A percentile compares a stretch with the other conserved stretches of the same genome.
phyloP scores from a whole-genome alignment of 2,329 filamentous ascomycete genomes.

The Colletotrichum plurivorum region DNA sequence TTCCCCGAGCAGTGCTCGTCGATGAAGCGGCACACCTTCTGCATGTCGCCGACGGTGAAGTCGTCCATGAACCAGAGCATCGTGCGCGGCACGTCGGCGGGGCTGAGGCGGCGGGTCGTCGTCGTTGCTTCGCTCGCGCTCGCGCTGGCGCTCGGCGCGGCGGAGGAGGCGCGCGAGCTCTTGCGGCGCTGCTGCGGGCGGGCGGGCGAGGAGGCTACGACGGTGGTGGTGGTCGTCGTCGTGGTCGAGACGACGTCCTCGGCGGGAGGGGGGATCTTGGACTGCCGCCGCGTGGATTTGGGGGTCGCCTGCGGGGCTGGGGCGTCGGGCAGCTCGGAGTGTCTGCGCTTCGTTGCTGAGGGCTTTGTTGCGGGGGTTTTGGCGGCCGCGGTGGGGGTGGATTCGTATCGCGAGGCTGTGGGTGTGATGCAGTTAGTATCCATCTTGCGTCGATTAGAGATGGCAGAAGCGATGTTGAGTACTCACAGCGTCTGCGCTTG shows the following conservation, averaged over 20 bases:
- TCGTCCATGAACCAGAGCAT: conserved; percentile 40
- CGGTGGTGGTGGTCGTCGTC: background rate
- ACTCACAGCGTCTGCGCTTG: conserved; percentile 33
- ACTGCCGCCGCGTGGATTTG: conserved; percentile 2
- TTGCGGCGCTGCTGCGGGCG: conserved; percentile 4
- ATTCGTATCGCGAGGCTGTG: conserved; percentile 31
- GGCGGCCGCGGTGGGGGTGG: conserved; percentile 8
- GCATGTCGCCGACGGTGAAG: conserved; percentile 38
- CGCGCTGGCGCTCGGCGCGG: background rate
- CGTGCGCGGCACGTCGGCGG: conserved; percentile 34
- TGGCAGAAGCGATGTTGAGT: background rate
- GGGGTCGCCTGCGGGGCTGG: conserved; percentile 9
- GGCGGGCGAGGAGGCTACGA: conserved; percentile 7
- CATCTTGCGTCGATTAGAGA: too few species aligned
- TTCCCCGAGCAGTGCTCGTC: conserved; percentile 38
- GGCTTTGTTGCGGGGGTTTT: conserved; percentile 19
- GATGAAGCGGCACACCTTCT: conserved; percentile 38
- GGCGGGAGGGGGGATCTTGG: background rate
- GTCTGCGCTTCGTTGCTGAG: conserved; percentile 19
- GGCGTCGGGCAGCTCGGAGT: conserved; percentile 10
- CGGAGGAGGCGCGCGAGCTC: conserved; percentile 17
- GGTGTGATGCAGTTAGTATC: background rate
- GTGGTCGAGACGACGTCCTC: background rate
- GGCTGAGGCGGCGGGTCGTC: conserved; percentile 13
- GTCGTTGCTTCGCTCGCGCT: background rate